Conservation (phyloP, 768 basidiomycete genomes). For the Lactarius deliciosus region DNA sequence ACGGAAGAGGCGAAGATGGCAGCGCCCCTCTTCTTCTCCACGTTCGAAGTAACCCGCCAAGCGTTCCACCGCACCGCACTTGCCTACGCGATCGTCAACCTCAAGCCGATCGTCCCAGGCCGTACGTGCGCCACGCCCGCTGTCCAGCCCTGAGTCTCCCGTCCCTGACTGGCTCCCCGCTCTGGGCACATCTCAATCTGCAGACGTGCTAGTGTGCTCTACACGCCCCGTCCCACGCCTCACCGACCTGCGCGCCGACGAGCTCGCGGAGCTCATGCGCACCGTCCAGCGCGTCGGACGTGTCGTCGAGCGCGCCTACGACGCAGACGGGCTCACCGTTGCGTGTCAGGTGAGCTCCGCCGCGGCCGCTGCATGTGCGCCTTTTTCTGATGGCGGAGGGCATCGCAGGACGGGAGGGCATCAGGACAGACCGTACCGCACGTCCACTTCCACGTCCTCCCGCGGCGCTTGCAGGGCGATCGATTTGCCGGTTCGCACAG, state of each 20-base stretch:
- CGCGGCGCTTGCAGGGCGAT: constrained; percentile 71
- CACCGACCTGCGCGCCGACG: constrained; percentile 48
- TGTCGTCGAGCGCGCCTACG: constrained; percentile 79
- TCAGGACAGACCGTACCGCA: constrained; percentile 88
- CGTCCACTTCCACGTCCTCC: constrained; percentile 94
- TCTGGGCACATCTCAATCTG: neutral
- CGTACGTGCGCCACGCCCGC: constrained; percentile 56
- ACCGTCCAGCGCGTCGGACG: constrained; percentile 77
- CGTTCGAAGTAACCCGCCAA: constrained; percentile 76
- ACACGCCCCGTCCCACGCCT: constrained; percentile 50
- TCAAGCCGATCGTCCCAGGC: constrained; percentile 91
- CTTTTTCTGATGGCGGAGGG: neutral
- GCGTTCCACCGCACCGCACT: constrained; percentile 68
- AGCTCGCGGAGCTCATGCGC: constrained; percentile 77
- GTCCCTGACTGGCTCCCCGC: neutral
- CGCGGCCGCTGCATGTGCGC: too few relatives aligned
- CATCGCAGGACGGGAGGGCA: constrained; percentile 73
- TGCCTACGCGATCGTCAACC: constrained; percentile 87
- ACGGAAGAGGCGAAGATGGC: neutral
- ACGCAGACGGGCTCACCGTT: constrained; percentile 80
- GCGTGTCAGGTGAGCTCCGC: constrained; percentile 74
- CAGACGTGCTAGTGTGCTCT: constrained; percentile 59
- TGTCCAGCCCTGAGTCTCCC: neutral
- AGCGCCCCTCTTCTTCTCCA: constrained; percentile 61
- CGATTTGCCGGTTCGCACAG: constrained; percentile 54